Evolutionary conservation across 352 stramenopile genomes (phyloP).

Genomic region (Phytophthora megakarya): DNA sequence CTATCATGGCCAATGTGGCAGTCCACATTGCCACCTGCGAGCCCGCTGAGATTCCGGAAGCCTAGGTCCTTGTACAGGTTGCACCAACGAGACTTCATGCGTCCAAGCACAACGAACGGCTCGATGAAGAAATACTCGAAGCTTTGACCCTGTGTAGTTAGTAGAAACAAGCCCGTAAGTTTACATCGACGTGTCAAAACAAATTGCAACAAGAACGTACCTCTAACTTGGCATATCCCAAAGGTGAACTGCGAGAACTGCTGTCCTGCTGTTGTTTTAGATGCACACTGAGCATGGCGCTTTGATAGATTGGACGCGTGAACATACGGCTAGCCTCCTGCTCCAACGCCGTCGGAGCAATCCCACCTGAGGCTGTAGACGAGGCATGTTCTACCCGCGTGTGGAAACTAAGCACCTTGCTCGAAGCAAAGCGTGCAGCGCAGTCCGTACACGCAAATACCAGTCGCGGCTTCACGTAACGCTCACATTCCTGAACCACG

Average conservation of each 20-base stretch:
- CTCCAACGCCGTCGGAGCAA: constrained; percentile 28
- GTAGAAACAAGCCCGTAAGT: constrained; percentile 17
- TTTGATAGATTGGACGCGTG: constrained; percentile 51
- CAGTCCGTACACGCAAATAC: constrained; percentile 59
- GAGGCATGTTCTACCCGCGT: constrained; percentile 42
- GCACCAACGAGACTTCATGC: constrained; percentile 55
- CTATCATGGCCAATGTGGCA: constrained; percentile 78
- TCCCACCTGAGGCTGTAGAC: not conserved
- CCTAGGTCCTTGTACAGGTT: constrained; percentile 65
- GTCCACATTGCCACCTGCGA: constrained; percentile 56
- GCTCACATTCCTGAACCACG: constrained; percentile 61
- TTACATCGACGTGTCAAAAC: not conserved
- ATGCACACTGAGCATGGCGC: constrained; percentile 47
- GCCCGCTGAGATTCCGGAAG: constrained; percentile 48
- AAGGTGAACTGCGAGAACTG: constrained; percentile 30
- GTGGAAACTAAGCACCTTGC: constrained; percentile 61
- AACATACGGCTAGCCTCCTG: constrained; percentile 49
- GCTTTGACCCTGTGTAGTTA: constrained; percentile 39
- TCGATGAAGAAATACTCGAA: constrained; percentile 81
- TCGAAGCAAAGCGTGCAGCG: constrained; percentile 53
- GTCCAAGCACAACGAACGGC: constrained; percentile 65
- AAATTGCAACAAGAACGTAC: constrained; percentile 33
- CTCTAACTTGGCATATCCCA: constrained; percentile 80
- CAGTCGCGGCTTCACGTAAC: constrained; percentile 57
- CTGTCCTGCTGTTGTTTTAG: constrained; percentile 40